Evolutionary conservation across 2,329 filamentous ascomycete species (phyloP).

Genomic region (Ophiostoma montium): DNA sequence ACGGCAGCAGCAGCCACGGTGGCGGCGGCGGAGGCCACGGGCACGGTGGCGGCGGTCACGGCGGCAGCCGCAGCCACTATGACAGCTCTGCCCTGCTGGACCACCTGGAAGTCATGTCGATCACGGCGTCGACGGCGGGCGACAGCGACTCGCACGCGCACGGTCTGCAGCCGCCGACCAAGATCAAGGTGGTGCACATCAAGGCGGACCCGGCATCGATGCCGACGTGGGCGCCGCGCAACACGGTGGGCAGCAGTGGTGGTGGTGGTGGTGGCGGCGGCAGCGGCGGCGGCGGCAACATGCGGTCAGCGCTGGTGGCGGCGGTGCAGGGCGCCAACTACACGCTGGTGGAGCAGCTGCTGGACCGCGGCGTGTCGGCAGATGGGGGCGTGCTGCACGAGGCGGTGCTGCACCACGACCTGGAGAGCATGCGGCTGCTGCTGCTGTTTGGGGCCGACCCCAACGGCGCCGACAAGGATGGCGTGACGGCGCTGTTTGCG

Average conservation of each 20-base stretch:
- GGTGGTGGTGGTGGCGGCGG: conserved; percentile 36
- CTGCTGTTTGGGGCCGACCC: conserved; percentile 43
- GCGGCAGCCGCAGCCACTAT: background rate
- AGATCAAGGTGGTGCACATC: conserved; percentile 30
- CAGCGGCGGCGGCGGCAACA: conserved; percentile 28
- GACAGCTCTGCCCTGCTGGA: conserved; percentile 7
- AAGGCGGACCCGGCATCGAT: conserved; percentile 35
- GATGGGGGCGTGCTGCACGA: conserved; percentile 37
- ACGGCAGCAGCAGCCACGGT: conserved; percentile 7
- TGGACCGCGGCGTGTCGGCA: conserved; percentile 42
- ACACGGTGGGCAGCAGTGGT: conserved; percentile 27
- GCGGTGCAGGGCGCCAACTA: conserved; percentile 44
- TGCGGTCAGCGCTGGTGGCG: conserved; percentile 34
- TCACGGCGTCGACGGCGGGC: conserved; percentile 12
- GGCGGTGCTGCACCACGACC: conserved; percentile 35
- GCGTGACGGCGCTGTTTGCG: conserved; percentile 35
- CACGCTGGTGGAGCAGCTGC: conserved; percentile 40
- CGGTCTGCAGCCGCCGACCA: conserved; percentile 19
- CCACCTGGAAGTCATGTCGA: conserved; percentile 11
- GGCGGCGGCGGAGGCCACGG: conserved; percentile 10
- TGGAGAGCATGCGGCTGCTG: conserved; percentile 39
- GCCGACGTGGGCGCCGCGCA: conserved; percentile 37
- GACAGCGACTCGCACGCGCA: conserved; percentile 16
- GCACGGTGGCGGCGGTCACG: background rate
- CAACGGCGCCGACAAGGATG: conserved; percentile 34